phyloP scores from a whole-genome alignment of 192 early-diverging fungal genomes.

The Mortierella hygrophila region DNA sequence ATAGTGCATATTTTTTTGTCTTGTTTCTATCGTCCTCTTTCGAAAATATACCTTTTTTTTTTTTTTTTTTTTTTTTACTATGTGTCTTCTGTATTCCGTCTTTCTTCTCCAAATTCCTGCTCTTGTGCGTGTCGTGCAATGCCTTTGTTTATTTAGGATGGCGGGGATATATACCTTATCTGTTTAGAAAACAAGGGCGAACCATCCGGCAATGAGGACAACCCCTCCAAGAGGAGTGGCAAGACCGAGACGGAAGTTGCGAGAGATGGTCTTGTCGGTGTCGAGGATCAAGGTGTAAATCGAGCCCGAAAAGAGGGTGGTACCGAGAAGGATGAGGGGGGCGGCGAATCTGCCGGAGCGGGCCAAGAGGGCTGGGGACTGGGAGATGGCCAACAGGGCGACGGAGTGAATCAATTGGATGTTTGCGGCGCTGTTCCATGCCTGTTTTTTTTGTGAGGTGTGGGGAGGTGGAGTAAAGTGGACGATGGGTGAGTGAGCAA shows the following conservation, averaged over 20 bases:
- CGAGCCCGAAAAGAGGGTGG: constrained; percentile 65
- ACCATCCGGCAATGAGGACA: constrained; percentile 70
- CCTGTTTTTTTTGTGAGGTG: constrained; percentile 14
- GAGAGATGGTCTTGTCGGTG: constrained; percentile 47
- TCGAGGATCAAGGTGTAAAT: constrained; percentile 71
- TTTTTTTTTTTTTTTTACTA: background rate
- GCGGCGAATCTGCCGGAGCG: constrained; percentile 52
- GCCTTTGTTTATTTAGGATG: background rate
- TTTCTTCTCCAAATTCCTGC: background rate
- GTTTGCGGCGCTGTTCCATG: constrained; percentile 66
- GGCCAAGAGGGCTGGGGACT: constrained; percentile 46
- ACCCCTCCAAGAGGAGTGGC: constrained; percentile 73
- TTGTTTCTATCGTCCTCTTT: background rate
- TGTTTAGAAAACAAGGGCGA: constrained; percentile 34
- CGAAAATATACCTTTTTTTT: background rate
- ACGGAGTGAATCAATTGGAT: constrained; percentile 69
- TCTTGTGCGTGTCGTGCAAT: background rate
- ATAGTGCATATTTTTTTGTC: constrained; percentile 8
- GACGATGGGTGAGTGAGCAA: background rate
- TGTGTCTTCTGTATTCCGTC: background rate
- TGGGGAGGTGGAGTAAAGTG: background rate
- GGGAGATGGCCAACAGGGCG: constrained; percentile 61
- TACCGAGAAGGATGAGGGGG: constrained; percentile 66
- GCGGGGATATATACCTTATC: background rate
- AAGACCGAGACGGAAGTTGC: constrained; percentile 62